These are phyloP conservation scores for Blastobotrys americana DNA, from an alignment of 805 yeast species.

Conservation along the genomic window DNA sequence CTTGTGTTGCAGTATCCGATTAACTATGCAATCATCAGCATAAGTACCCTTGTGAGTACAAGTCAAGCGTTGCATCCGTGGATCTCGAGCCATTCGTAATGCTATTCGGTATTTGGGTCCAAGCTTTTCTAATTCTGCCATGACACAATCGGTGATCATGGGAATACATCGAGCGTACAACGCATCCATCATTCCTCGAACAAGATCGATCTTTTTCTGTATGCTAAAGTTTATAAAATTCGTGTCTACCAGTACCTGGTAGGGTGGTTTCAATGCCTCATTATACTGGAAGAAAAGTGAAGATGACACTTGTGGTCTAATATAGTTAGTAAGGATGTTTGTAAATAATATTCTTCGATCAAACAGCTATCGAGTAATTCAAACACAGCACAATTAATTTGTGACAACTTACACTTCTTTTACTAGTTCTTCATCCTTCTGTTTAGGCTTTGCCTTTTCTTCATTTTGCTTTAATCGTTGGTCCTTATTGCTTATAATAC, in stretches of 20 bases:
- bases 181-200: conserved; percentile 96
- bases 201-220: conserved; percentile 89
- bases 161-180: conserved; percentile 93
- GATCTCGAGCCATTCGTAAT: conserved; percentile 84
- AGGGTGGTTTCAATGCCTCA: conserved; percentile 94
- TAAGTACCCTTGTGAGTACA: conserved; percentile 94
- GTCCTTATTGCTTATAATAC: conserved; percentile 69
- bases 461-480: conserved; percentile 40
- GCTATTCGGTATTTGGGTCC: conserved; percentile 96
- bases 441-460: conserved; percentile 9
- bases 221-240: conserved; percentile 95
- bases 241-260: conserved; percentile 92
- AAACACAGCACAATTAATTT: background rate
- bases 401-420: conserved; percentile 37
- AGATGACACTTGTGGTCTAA: conserved; percentile 85
- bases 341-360: conserved; percentile 10
- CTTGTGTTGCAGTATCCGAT: conserved; percentile 90
- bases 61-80: conserved; percentile 75
- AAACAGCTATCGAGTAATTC: background rate
- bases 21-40: conserved; percentile 96
- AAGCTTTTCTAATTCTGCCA: conserved; percentile 94
- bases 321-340: conserved; percentile 9
- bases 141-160: conserved; percentile 90
- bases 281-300: conserved; percentile 93
- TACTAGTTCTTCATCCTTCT: conserved; percentile 70